These are phyloP conservation scores for Komagataella mondaviorum DNA, from an alignment of 805 yeast species.

Conservation along the genomic window DNA sequence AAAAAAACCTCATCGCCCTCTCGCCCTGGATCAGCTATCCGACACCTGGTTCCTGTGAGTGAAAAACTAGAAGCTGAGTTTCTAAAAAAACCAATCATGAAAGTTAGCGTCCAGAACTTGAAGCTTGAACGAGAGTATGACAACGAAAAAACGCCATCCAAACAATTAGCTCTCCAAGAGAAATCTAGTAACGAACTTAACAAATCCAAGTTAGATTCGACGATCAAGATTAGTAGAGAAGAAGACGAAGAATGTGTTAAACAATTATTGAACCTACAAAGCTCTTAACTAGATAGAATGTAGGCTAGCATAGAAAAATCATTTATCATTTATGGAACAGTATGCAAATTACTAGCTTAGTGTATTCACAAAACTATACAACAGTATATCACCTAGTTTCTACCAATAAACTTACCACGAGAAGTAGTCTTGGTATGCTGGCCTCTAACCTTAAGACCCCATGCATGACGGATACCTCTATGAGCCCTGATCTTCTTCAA, in stretches of 20 bases:
- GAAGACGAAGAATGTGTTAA: neutral
- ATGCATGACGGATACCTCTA: conserved; percentile 99
- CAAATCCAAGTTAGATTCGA: neutral
- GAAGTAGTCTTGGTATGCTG: conserved; percentile 99
- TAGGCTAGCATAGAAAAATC: neutral
- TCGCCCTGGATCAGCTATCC: neutral
- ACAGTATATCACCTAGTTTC: neutral
- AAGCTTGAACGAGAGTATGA: neutral
- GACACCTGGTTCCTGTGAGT: neutral
- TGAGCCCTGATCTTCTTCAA: conserved; percentile 99
- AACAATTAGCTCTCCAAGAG: neutral
- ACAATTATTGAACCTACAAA: neutral
- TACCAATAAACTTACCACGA: conserved; percentile 49
- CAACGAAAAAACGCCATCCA: neutral
- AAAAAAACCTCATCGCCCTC: neutral
- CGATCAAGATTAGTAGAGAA: neutral
- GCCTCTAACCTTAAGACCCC: conserved; percentile 99
- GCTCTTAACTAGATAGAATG: neutral
- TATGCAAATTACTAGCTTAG: neutral
- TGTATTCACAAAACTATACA: neutral
- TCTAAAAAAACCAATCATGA: neutral
- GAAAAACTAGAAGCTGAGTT: neutral
- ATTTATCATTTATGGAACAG: neutral
- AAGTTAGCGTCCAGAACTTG: neutral
- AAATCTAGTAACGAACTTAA: neutral